Conservation (phyloP, 2,329 filamentous ascomycete species). For the Colletotrichum tropicicola region DNA sequence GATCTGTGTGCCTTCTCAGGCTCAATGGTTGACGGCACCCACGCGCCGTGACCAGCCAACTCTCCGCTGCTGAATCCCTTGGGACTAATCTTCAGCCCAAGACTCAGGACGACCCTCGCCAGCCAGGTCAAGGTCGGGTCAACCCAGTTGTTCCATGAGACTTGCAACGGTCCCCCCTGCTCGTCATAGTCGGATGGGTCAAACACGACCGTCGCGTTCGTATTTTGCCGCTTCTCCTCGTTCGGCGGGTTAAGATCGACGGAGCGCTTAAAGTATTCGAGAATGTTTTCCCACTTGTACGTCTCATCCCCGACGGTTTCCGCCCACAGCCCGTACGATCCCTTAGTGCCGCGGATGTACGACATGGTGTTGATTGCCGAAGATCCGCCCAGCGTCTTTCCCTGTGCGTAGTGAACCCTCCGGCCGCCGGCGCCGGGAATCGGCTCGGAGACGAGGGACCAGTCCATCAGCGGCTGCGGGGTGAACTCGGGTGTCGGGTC, state of each 20-base stretch:
- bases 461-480: constrained; percentile 39
- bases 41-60: constrained; percentile 45
- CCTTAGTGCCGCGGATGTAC: constrained; percentile 37
- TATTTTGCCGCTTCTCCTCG: constrained; percentile 22
- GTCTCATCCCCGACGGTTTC: constrained; percentile 39
- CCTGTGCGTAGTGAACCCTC: constrained; percentile 45
- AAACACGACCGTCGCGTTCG: constrained; percentile 37
- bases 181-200: constrained; percentile 37
- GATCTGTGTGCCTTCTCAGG: constrained; percentile 37
- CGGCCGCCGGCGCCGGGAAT: constrained; percentile 36
- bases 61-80: constrained; percentile 50
- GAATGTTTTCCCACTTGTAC: constrained; percentile 39
- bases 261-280: constrained; percentile 43
- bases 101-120: constrained; percentile 43
- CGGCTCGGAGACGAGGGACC: constrained; percentile 37
- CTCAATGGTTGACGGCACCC: constrained; percentile 38
- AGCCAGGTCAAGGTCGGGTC: constrained; percentile 35
- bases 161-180: constrained; percentile 35
- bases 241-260: constrained; percentile 41
- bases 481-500: constrained; percentile 30
- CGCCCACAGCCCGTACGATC: constrained; percentile 40
- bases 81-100: constrained; percentile 45
- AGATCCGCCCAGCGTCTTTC: constrained; percentile 44
- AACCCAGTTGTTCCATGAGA: constrained; percentile 37
- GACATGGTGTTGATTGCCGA: constrained; percentile 40